Conservation (phyloP, 345 rosid species). For the Luvunga scandens region DNA sequence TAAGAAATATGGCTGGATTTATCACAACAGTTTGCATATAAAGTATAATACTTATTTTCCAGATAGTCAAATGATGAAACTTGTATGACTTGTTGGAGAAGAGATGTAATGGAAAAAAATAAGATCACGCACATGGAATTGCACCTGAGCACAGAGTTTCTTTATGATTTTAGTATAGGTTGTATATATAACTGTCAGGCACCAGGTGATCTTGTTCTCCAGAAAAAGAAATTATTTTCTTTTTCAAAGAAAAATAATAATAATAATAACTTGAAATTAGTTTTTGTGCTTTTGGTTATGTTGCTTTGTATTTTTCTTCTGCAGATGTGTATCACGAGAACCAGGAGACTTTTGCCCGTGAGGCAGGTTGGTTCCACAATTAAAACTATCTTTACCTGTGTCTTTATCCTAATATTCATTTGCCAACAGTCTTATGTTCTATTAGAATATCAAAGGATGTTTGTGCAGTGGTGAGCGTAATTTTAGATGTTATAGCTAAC, state of each 20-base stretch:
- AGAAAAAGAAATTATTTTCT: not conserved
- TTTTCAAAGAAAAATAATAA: too few relatives aligned
- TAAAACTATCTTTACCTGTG: not conserved
- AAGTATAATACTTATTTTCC: not conserved
- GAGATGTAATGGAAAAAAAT: not conserved
- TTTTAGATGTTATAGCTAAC: not conserved
- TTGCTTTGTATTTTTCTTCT: constrained; percentile 20
- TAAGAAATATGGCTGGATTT: not conserved
- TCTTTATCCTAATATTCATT: not conserved
- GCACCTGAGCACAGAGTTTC: not conserved
- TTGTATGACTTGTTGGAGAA: not conserved
- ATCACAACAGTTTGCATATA: not conserved
- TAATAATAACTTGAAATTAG: not conserved
- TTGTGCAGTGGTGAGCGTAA: not conserved
- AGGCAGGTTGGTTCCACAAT: constrained; percentile 67
- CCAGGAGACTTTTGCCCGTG: constrained; percentile 74
- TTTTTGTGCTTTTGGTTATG: not conserved
- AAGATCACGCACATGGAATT: not conserved
- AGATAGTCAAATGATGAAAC: not conserved
- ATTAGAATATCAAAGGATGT: not conserved
- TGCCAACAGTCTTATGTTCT: not conserved
- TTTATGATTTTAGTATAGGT: not conserved
- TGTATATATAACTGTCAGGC: not conserved
- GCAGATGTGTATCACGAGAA: constrained; percentile 87
- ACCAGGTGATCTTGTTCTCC: not conserved